Evolutionary conservation across 2,329 filamentous ascomycete species (phyloP), one percentile per base, ranked within the genome.

Genomic region (Ophiostoma ulmi): DNA sequence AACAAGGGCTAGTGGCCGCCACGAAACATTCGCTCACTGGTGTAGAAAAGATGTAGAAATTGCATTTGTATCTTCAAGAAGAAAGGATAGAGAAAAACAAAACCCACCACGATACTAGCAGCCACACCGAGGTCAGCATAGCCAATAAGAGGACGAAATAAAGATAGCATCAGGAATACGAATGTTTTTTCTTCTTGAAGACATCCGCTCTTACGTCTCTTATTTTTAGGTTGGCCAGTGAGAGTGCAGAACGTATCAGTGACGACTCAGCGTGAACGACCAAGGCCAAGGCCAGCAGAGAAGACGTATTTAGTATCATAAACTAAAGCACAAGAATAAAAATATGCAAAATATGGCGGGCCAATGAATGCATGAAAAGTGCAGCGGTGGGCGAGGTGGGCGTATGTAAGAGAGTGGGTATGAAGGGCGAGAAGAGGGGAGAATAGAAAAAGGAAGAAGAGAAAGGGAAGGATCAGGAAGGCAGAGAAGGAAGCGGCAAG

Each of bases 1-100:
- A 26, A 58, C 52, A 58, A 58, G 52, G 52, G 52, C 52, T 58
- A 58, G 52, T 26, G n/a, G 52, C 52, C 52, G 52, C 52, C 52
- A 26, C 22, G 10, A 10, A 13, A 22, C 22, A 26, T 26, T 26
- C n/a, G 22, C 52, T 22, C 3, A 26, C 22, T 58, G 13, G 4
- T 26, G 52, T 26, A 22, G 22, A 26, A 58, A 26, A 58, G 52
- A 14, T 11, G 52, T 58, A 13, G 22, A 58, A 58, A 58, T 20
- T 5, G 31, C 4, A 31, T 4, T 31, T 4, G 8, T 26, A 26
- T 58, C 26, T 26, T 58, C 3, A 13, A 17, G 52, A 10, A 1
- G 11, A 26, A 26, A 26, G 26, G n/a, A 44, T 13, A 26, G 26
- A 58, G n/a, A 31, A 58, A 58, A 58, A 8, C 52, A 58, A 58